These are phyloP conservation scores for Geotrichum aggregatum DNA, from an alignment of 1,139 yeast species.

Conservation along the genomic window DNA sequence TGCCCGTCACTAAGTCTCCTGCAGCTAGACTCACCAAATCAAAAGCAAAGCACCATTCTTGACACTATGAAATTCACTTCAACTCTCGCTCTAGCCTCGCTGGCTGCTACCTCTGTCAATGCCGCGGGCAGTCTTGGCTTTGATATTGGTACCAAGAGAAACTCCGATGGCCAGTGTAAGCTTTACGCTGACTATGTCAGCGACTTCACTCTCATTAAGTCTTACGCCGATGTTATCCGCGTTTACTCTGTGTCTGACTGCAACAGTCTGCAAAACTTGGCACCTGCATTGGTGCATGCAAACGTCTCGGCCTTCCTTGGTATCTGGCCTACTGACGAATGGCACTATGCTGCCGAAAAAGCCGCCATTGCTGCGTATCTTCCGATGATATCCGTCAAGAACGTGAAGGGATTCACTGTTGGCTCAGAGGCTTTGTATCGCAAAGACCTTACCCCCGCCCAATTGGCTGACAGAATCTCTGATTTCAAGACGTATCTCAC, in stretches of 20 bases:
- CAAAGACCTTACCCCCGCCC: slow-evolving; percentile 66
- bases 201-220: slow-evolving; percentile 56
- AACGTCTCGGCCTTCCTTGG: slow-evolving; percentile 75
- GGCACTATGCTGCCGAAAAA: slow-evolving; percentile 68
- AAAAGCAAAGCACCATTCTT: too few species aligned
- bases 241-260: slow-evolving; percentile 86
- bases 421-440: slow-evolving; percentile 93
- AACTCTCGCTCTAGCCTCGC: slow-evolving; percentile 14
- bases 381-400: slow-evolving; percentile 62
- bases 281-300: slow-evolving; percentile 77
- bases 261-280: slow-evolving; percentile 73
- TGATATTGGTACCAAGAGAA: slow-evolving; percentile 73
- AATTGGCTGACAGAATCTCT: slow-evolving; percentile 51
- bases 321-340: slow-evolving; percentile 83
- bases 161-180: slow-evolving; percentile 49
- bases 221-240: slow-evolving; percentile 61
- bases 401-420: slow-evolving; percentile 71
- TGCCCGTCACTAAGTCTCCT: too few species aligned
- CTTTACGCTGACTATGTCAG: slow-evolving; percentile 57
- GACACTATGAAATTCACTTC: slow-evolving; percentile 20
- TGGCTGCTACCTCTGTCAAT: slow-evolving; percentile 15
- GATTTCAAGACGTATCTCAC: slow-evolving; percentile 55
- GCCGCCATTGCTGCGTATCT: slow-evolving; percentile 62
- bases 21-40: background rate
- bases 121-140: slow-evolving; percentile 47